Base-by-base conservation (phyloP, 352 stramenopile species). In the Pythium grandisporangium region DNA sequence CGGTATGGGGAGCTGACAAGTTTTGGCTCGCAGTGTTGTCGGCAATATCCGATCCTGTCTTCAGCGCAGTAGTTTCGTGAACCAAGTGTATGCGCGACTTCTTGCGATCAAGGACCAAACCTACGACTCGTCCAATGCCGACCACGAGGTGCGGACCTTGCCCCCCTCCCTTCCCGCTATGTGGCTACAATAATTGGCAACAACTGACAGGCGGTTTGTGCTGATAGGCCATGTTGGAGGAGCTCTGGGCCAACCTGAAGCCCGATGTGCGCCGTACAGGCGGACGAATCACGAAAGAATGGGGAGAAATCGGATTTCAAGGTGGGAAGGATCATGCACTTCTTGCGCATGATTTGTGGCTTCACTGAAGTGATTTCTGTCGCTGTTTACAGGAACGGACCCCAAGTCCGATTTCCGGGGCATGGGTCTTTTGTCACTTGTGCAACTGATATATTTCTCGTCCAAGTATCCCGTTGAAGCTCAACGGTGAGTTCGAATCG, bases 261-360 rank as follows among this genome's bases (percentile, higher is more conserved):
- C 80, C 80, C 1, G 59, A 81, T 33, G 60, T 89, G 14, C 80
- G 80, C 46, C 77, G 80, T 39, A 55, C 61, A 26, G 75, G 77
- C 33, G 80, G 80, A 21, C 65, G 80, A 1, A 85, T 89, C 44
- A 93, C 80, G 2, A 93, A 91, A 51, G 80, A 93, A 32, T 93
- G 80, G 80, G 74, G 72, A 23, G 80, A 93, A 30, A 91, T 93
- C 37, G 80, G 80, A 21, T 93, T 93, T 36, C 77, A 93, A 78
- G 79, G 78, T 86, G n/a, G n/a, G n/a, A n/a, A 42, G 2, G 37
- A 30, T n/a, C 6, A 6, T 20, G n/a, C 3, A 4, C 11, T 39
- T 16, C 14, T 14, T 50, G 25, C 10, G n/a, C n/a, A n/a, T n/a
- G n/a, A n/a, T n/a, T n/a, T n/a, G n/a, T n/a, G n/a, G n/a, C n/a